A percentile compares a stretch with the other conserved stretches of the same genome.
Conservation (phyloP, 371 early-diverging fungal species). For the Rhizopus sp. region DNA sequence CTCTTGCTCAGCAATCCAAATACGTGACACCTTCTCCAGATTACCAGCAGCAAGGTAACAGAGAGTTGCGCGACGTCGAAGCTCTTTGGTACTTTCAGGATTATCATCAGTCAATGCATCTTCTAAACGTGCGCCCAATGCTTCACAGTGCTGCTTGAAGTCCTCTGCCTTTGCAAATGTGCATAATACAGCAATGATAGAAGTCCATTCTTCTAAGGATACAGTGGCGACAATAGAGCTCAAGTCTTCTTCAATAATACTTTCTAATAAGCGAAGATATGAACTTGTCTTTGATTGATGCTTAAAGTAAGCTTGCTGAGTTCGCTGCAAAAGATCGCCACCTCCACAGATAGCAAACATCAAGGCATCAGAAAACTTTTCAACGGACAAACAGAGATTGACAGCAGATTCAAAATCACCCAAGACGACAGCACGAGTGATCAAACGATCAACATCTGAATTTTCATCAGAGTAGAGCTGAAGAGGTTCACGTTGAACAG, state of each 20-base stretch:
- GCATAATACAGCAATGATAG: conserved; percentile 87
- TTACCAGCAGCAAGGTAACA: conserved; percentile 93
- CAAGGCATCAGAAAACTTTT: conserved; percentile 90
- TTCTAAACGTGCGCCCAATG: conserved; percentile 73
- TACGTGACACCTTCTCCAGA: conserved; percentile 78
- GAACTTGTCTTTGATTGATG: conserved; percentile 52
- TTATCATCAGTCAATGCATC: conserved; percentile 38
- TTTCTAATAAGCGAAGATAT: conserved; percentile 83
- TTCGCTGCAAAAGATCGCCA: conserved; percentile 76
- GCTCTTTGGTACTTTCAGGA: conserved; percentile 42
- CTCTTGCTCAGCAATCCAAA: conserved; percentile 75
- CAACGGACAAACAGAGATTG: conserved; percentile 75
- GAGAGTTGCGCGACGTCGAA: conserved; percentile 71
- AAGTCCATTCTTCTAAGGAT: conserved; percentile 87
- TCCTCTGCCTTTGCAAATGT: conserved; percentile 85
- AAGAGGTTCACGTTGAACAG: conserved; percentile 48
- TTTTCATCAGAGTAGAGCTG: conserved; percentile 59
- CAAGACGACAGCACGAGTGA: conserved; percentile 82
- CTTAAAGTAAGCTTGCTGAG: conserved; percentile 87
- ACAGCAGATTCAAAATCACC: conserved; percentile 93
- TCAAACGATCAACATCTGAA: conserved; percentile 73
- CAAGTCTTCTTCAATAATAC: conserved; percentile 80
- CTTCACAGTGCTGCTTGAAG: conserved; percentile 69
- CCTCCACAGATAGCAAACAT: conserved; percentile 89
- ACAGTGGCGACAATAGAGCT: conserved; percentile 79